Conservation (phyloP, 176 grass and related monocot genomes). For the Triticum turgidum region DNA sequence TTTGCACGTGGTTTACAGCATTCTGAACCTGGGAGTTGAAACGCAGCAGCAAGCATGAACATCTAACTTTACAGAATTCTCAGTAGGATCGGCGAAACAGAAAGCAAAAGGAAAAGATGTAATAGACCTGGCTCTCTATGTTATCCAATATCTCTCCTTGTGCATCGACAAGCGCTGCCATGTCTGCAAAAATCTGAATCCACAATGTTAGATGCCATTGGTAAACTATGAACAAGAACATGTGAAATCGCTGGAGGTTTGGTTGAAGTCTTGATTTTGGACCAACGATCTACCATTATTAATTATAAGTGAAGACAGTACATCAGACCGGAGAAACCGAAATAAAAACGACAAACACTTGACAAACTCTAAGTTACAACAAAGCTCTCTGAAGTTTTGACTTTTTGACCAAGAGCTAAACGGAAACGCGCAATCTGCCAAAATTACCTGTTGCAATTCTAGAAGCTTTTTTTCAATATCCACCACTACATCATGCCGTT, state of each 20-base stretch:
- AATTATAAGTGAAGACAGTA: neutral
- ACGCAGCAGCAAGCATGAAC: neutral
- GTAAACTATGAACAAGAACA: neutral
- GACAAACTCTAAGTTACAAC: neutral
- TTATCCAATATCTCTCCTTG: constrained; percentile 63
- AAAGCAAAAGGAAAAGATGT: neutral
- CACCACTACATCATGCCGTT: constrained; percentile 76
- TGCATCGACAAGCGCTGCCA: constrained; percentile 57
- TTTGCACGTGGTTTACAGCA: constrained; percentile 58
- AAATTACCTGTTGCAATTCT: constrained; percentile 71
- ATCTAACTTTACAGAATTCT: neutral
- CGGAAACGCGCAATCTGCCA: neutral
- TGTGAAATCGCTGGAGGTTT: too few species aligned
- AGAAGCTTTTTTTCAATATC: constrained; percentile 88
- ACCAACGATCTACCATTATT: neutral
- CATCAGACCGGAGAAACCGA: neutral
- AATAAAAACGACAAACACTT: neutral
- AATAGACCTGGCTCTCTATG: constrained; percentile 61
- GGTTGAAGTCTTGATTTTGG: neutral
- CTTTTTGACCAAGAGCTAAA: neutral
- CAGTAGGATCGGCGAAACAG: neutral
- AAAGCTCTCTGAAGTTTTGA: neutral
- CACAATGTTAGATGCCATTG: neutral
- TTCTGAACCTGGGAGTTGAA: constrained; percentile 46
- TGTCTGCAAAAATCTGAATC: constrained; percentile 55